Evolutionary conservation across 1,284 basidiomycete species (phyloP).

Genomic region (Ceratobasidium sp.): DNA sequence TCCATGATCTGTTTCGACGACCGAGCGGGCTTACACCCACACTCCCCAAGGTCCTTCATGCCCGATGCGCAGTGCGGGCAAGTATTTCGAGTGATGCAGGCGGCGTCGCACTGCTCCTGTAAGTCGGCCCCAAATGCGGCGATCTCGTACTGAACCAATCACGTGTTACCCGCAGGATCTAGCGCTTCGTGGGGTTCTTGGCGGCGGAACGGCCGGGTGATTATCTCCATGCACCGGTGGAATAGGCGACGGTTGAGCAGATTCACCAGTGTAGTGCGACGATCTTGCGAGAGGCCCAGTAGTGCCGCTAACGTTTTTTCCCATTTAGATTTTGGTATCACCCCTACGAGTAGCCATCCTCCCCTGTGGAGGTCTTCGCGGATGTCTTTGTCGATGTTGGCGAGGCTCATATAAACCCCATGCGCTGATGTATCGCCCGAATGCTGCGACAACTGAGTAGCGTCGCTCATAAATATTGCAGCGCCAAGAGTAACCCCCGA

Average conservation of each 20-base stretch:
- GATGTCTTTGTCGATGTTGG: neutral
- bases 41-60: neutral
- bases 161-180: neutral
- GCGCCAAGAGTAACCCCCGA: neutral
- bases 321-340: neutral
- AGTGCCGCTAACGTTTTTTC: neutral
- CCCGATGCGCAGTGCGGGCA: slow-evolving; percentile 2
- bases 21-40: slow-evolving; percentile 12
- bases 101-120: neutral
- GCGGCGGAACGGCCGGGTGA: neutral
- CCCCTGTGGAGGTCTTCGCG: neutral
- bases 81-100: neutral
- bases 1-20: slow-evolving; percentile 7
- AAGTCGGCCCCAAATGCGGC: neutral
- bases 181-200: neutral
- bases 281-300: neutral
- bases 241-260: slow-evolving; percentile 8
- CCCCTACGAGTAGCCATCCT: neutral
- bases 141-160: neutral
- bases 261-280: neutral
- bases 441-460: neutral
- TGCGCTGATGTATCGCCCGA: slow-evolving; percentile 5
- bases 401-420: neutral
- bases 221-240: slow-evolving; percentile 15
- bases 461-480: neutral